Evolutionary conservation across 805 yeast species (phyloP).

Genomic region (Lipomyces oligophaga): DNA sequence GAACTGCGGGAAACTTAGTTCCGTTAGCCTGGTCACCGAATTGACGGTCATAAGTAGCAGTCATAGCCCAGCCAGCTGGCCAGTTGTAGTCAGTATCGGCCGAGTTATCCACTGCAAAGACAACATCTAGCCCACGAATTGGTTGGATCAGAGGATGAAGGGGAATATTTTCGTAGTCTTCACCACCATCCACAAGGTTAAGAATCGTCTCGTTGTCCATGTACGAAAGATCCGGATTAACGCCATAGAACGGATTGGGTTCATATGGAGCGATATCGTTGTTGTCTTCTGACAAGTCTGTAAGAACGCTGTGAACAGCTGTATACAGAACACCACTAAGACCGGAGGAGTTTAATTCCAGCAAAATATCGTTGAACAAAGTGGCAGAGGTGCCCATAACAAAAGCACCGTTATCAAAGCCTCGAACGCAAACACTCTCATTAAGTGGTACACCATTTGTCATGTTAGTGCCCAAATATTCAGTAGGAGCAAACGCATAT

Average conservation of each 20-base stretch:
- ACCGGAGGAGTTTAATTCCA: constrained; percentile 55
- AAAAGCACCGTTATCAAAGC: constrained; percentile 79
- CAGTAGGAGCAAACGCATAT: constrained; percentile 58
- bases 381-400: constrained; percentile 80
- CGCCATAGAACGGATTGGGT: constrained; percentile 69
- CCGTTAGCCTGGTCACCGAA: constrained; percentile 50
- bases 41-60: constrained; percentile 58
- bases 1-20: constrained; percentile 75
- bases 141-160: constrained; percentile 59
- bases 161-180: constrained; percentile 64
- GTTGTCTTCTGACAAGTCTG: constrained; percentile 40
- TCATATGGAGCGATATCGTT: constrained; percentile 65
- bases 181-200: constrained; percentile 69
- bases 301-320: constrained; percentile 47
- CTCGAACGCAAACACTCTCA: constrained; percentile 52
- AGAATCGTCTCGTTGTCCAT: constrained; percentile 45
- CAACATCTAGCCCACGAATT: constrained; percentile 56
- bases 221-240: constrained; percentile 37
- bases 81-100: constrained; percentile 53
- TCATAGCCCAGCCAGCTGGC: constrained; percentile 64
- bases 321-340: constrained; percentile 46
- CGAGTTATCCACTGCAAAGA: constrained; percentile 63
- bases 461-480: constrained; percentile 67
- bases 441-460: constrained; percentile 53
- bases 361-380: constrained; percentile 64